Evolutionary conservation across 805 yeast species (phyloP), one percentile per base, ranked within the genome.

Genomic region (Cyberlindnera meyerae): DNA sequence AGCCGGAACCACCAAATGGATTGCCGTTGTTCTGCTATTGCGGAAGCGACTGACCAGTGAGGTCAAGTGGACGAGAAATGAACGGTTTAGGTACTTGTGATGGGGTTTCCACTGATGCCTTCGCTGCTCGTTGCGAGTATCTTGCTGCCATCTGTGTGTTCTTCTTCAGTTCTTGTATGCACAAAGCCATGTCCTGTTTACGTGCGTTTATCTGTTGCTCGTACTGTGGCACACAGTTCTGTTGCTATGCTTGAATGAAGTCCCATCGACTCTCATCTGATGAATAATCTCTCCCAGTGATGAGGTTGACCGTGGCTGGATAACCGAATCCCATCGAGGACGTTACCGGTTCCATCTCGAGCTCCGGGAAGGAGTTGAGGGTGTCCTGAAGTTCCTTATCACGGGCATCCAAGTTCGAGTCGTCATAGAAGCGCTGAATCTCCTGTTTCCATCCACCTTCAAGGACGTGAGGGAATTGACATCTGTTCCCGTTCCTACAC

Each of bases 121-220:
- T 54, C 2, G 71, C 66, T 5, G 72, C 60, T 15, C 65, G 45
- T 41, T 79, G 82, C n/a, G 70, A 52, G 51, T 68, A 78, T 33
- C 82, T 62, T 1, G 79, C 81, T 6, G 80, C 82, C 46, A 68
- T 65, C 16, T 60, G 58, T 3, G 73, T 52, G 37, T 73, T 70
- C 0, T 54, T 55, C 8, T 49, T 50, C 4, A 77, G 33, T 29
- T 59, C 63, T 1, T 55, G 38, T 1, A 69, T 39, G 41, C 76
- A 69, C 30, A 57, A 58, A 24, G 59, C 54, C 73, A 71, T 69
- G 44, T 78, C 82, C 11, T 57, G 52, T 15, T 55, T 57, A 48
- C 82, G 60, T 4, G 68, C 63, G 2, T 48, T 47, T 27, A 75
- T 46, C 33, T 63, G 63, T 12, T 58, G 57, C 29, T 66, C 70